Conservation (phyloP, 805 yeast genomes). For the Barnettozyma populi region DNA sequence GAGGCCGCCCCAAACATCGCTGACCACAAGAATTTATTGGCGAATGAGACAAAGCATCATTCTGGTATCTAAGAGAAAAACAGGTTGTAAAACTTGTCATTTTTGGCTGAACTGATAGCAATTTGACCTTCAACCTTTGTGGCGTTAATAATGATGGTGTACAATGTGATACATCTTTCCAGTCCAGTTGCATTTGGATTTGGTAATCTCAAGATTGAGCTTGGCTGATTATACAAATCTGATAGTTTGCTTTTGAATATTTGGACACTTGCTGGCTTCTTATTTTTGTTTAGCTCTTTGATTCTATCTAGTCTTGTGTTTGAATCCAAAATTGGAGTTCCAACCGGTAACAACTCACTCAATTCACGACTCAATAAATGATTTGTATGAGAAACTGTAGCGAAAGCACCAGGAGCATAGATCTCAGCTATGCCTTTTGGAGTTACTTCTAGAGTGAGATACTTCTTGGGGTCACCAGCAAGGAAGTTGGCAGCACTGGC, state of each 20-base stretch:
- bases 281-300: not conserved
- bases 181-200: slow-evolving; percentile 17
- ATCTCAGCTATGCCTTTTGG: not conserved
- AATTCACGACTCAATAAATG: not conserved
- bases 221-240: not conserved
- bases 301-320: not conserved
- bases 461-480: not conserved
- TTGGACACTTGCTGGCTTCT: slow-evolving; percentile 11
- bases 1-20: slow-evolving; percentile 92
- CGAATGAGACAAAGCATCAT: slow-evolving; percentile 16
- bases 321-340: not conserved
- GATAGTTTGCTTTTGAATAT: slow-evolving; percentile 6
- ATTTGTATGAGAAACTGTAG: not conserved
- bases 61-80: slow-evolving; percentile 13
- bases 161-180: slow-evolving; percentile 15
- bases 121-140: slow-evolving; percentile 13
- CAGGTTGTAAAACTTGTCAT: slow-evolving; percentile 10
- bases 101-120: slow-evolving; percentile 4
- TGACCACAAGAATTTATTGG: slow-evolving; percentile 54
- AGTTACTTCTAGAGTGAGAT: not conserved
- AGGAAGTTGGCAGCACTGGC: not conserved
- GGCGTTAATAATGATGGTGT: slow-evolving; percentile 16
- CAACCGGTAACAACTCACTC: not conserved
- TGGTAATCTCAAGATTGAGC: slow-evolving; percentile 14
- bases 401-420: not conserved